Conservation (phyloP, 495 filamentous ascomycete species). For the Pyronema omphalodes region DNA sequence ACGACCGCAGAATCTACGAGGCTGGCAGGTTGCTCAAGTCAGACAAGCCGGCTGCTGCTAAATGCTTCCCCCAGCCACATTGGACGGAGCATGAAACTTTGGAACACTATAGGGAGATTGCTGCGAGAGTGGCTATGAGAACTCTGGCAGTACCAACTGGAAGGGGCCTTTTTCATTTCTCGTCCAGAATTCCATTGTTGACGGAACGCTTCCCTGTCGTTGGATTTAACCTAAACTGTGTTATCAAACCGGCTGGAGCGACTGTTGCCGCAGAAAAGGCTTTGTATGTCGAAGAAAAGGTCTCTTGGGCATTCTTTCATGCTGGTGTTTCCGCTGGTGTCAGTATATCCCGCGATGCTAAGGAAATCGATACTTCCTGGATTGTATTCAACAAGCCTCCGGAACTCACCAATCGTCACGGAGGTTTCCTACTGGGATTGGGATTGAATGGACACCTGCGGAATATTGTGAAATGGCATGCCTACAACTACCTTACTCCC, state of each 20-base stretch:
- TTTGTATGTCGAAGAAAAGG: conserved; percentile 79
- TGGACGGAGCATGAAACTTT: conserved; percentile 77
- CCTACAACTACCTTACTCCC: conserved; percentile 93
- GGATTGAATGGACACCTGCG: conserved; percentile 94
- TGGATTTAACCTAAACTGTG: conserved; percentile 71
- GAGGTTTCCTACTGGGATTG: conserved; percentile 76
- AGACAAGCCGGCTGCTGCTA: conserved; percentile 52
- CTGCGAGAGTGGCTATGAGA: conserved; percentile 62
- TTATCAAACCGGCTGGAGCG: conserved; percentile 79
- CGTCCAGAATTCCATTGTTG: conserved; percentile 60
- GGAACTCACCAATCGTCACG: conserved; percentile 82
- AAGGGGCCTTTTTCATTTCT: conserved; percentile 66
- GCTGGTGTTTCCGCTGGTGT: conserved; percentile 79
- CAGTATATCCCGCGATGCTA: conserved; percentile 72
- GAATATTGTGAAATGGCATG: conserved; percentile 87
- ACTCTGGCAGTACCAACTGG: conserved; percentile 77
- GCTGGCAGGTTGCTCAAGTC: conserved; percentile 63
- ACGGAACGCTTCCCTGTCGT: conserved; percentile 77
- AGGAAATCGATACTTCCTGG: conserved; percentile 94
- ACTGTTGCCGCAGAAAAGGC: conserved; percentile 72
- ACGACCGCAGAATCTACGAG: conserved; percentile 74
- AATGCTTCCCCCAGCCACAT: conserved; percentile 52
- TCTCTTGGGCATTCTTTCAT: conserved; percentile 96
- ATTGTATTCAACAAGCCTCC: conserved; percentile 93
- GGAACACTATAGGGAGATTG: conserved; percentile 80